These are phyloP conservation scores for Globomyces pollinis-pini DNA, from an alignment of 192 early-diverging fungal species.

Conservation along the genomic window DNA sequence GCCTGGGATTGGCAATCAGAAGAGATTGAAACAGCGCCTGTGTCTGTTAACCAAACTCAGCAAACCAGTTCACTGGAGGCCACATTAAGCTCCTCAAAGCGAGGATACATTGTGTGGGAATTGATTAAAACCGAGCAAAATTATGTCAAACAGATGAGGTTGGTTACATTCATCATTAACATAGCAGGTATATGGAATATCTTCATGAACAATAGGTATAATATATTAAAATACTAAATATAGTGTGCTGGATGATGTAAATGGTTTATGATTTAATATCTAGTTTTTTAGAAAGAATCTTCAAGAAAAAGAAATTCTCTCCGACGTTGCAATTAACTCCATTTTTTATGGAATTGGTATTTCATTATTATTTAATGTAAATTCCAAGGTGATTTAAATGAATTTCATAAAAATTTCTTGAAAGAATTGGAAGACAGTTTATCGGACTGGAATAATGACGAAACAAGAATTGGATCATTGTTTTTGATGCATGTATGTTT, in stretches of 20 bases:
- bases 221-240: too few relatives aligned
- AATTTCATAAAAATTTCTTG: conserved; percentile 27
- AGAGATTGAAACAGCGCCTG: conserved; percentile 9
- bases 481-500: conserved; percentile 37
- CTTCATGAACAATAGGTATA: background rate
- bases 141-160: conserved; percentile 28
- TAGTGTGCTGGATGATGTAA: background rate
- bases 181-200: background rate
- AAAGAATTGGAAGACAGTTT: conserved; percentile 27
- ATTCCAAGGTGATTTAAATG: conserved; percentile 21
- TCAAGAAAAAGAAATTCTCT: conserved; percentile 20
- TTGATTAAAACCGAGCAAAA: conserved; percentile 36
- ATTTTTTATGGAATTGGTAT: conserved; percentile 34
- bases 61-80: too few relatives aligned
- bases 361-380: too few relatives aligned
- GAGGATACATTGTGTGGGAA: conserved; percentile 36
- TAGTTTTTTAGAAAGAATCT: conserved; percentile 32
- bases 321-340: conserved; percentile 21
- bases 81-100: too few relatives aligned
- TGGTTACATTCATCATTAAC: too few relatives aligned
- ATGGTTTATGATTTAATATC: background rate
- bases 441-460: conserved; percentile 21
- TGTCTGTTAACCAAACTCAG: too few relatives aligned
- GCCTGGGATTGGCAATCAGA: conserved; percentile 29
- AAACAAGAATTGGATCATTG: conserved; percentile 28